phyloP scores from a whole-genome alignment of 2,329 filamentous ascomycete species.

The Ophiocordyceps camponoti-floridani region DNA sequence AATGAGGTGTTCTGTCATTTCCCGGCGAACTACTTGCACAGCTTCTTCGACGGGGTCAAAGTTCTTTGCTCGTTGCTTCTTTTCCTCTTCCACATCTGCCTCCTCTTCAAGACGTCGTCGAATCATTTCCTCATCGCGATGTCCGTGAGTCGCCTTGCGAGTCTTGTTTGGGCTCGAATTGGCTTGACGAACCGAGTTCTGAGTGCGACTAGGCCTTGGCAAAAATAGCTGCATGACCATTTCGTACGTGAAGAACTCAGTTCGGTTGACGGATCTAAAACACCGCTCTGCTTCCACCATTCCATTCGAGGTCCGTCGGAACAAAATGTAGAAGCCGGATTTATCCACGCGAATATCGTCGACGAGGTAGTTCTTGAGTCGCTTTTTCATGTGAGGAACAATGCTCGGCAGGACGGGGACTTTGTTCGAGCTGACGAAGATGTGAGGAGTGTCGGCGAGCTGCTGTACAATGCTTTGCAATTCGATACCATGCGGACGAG shows the following conservation, averaged over 20 bases:
- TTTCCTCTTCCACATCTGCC: constrained; percentile 76
- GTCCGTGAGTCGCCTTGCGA: constrained; percentile 11
- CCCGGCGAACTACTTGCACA: constrained; percentile 56
- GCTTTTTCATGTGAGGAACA: constrained; percentile 75
- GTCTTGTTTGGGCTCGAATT: constrained; percentile 17
- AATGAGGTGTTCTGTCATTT: constrained; percentile 74
- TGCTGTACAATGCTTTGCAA: constrained; percentile 46
- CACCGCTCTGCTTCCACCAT: constrained; percentile 70
- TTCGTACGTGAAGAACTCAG: constrained; percentile 73
- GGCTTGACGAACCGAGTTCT: constrained; percentile 11
- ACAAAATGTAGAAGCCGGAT: constrained; percentile 83
- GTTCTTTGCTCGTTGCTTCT: constrained; percentile 68
- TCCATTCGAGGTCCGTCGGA: constrained; percentile 59
- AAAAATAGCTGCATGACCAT: constrained; percentile 73
- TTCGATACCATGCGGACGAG: constrained; percentile 34
- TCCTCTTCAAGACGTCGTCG: constrained; percentile 54
- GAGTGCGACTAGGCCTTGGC: constrained; percentile 10
- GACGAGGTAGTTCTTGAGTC: constrained; percentile 67
- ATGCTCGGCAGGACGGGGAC: constrained; percentile 79
- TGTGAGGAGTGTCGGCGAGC: constrained; percentile 66
- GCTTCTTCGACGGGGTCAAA: constrained; percentile 84
- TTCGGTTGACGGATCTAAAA: constrained; percentile 60
- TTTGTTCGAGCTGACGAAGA: constrained; percentile 73
- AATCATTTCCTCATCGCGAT: constrained; percentile 47
- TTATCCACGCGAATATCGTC: constrained; percentile 69